Conservation (phyloP, 106 monocot genomes). For the Cymbidium sinense region DNA sequence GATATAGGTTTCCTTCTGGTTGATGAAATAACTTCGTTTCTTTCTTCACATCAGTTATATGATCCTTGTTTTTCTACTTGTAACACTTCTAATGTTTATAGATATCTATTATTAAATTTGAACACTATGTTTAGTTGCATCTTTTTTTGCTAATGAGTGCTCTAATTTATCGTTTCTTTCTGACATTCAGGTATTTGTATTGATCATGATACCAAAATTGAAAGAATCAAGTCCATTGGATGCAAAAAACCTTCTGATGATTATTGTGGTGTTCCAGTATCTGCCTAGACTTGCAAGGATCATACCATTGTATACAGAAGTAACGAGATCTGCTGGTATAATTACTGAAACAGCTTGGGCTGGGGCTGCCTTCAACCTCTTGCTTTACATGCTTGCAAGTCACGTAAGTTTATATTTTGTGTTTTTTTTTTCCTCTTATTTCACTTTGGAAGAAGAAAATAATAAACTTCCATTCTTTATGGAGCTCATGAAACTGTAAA, state of each 20-base stretch:
- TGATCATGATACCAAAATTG: constrained; percentile 45
- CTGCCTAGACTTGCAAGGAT: constrained; percentile 67
- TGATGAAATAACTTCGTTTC: no score
- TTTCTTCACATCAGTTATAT: no score
- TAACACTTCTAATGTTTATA: no score
- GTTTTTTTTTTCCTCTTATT: background rate
- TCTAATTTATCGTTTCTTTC: no score
- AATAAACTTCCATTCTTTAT: no score
- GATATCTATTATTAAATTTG: no score
- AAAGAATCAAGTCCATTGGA: constrained; percentile 28
- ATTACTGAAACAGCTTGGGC: constrained; percentile 88
- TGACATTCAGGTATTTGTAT: constrained; percentile 34
- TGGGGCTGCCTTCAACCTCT: constrained; percentile 92
- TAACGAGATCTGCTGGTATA: constrained; percentile 83
- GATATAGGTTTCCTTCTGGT: no score
- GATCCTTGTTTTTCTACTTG: no score
- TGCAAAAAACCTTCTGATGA: constrained; percentile 62
- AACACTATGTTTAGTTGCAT: no score
- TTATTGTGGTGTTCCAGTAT: constrained; percentile 65
- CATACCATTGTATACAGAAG: constrained; percentile 71
- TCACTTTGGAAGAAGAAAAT: no score
- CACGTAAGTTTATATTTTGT: constrained; percentile 52
- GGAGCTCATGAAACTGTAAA: no score
- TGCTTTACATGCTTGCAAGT: constrained; percentile 96
- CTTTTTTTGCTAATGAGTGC: no score